phyloP scores from a whole-genome alignment of 495 filamentous ascomycete genomes.

The Talaromyces borbonicus region DNA sequence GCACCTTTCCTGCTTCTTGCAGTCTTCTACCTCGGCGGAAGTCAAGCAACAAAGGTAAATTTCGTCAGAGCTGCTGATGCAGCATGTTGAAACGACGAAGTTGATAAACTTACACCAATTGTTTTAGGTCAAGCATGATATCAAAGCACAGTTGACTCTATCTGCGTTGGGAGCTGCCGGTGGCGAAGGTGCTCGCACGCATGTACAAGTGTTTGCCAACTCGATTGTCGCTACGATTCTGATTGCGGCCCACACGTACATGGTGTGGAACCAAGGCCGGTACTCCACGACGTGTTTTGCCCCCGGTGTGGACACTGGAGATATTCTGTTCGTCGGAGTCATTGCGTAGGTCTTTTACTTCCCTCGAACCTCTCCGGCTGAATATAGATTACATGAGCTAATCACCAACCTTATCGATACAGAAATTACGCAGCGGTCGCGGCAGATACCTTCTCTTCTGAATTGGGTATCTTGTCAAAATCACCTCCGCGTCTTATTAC shows the following conservation, averaged over 20 bases:
- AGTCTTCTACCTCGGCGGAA: constrained; percentile 83
- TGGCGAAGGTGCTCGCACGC: constrained; percentile 71
- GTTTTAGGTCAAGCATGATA: constrained; percentile 66
- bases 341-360: constrained; percentile 32
- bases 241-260: constrained; percentile 57
- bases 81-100: no score
- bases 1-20: constrained; percentile 73
- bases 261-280: constrained; percentile 18
- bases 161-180: constrained; percentile 59
- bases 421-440: constrained; percentile 83
- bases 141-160: constrained; percentile 74
- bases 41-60: constrained; percentile 74
- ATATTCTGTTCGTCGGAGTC: constrained; percentile 48
- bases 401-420: not conserved
- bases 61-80: no score
- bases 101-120: constrained; percentile 8
- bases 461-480: constrained; percentile 82
- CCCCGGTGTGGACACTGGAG: constrained; percentile 24
- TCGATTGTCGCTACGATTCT: constrained; percentile 68
- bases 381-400: not conserved
- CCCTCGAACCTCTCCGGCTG: not conserved
- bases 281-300: constrained; percentile 24
- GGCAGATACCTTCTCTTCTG: constrained; percentile 90
- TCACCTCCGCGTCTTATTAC: constrained; percentile 77
- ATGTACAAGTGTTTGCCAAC: constrained; percentile 88